Base-by-base conservation (phyloP, 108 stramenopile species). In the Cyclotella choctawhatcheeana region DNA sequence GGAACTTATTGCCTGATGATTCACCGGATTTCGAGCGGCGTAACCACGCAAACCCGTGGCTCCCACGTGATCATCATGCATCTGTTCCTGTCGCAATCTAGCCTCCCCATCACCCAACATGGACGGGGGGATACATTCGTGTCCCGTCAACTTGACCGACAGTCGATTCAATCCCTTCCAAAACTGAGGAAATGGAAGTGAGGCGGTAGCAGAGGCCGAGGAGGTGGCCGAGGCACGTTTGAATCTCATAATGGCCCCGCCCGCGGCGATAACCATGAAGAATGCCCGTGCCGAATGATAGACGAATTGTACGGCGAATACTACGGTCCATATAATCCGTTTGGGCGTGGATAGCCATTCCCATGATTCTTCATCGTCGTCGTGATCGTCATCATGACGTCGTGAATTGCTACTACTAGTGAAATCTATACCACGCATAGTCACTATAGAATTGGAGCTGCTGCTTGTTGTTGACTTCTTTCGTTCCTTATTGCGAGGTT, bases 21-120 rank as follows among this genome's bases (percentile, higher is more conserved):
- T 56, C 29, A 30, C 16, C 47, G 4, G 12, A 8, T 48, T 48
- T n/a, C 47, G 33, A 24, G 32, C 31, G 26, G 44, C 48, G 51
- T 83, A 83, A 14, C 82, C 82, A 26, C 73, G 56, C 26, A 83
- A 59, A 5, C 82, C 79, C 2, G 76, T 69, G 17, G 78, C 62
- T 31, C 31, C 61, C 0, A 79, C 68, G 16, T 32, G 47, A 35
- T 79, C 61, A 37, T 83, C 82, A 53, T 83, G 82, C 26, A 78
- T 63, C 26, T 68, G 17, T 22, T 69, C 67, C 56, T 80, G 73
- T n/a, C 32, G 37, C 61, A 35, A 43, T 21, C 68, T 47, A 24
- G 72, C 66, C 21, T 73, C 44, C 27, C 20, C 51, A 55, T 79
- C 77, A 16, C 77, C 77, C 16, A 79, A 61, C 77, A 83, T 79